Base-by-base conservation (phyloP, 371 early-diverging fungal species). In the Lichtheimia ornata region DNA sequence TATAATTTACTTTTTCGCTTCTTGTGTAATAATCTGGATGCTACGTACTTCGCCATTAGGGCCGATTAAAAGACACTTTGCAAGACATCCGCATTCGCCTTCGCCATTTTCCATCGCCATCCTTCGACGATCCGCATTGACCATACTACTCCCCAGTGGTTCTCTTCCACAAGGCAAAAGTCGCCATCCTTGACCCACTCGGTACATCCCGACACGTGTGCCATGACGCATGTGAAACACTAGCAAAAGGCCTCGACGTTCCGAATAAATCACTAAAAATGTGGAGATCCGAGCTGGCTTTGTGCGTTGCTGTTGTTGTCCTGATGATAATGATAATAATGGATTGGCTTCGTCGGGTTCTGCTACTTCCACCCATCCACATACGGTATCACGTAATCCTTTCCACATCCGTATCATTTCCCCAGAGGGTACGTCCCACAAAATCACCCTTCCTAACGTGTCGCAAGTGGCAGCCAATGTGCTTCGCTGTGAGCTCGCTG, bases 391-490 rank as follows among this genome's bases (percentile, higher is more conserved):
- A 13, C 88, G 79, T 6, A 86, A 71, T 6, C 88, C 88, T 63
- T 88, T 88, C 85, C 85, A 87, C 80, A 88, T 83, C 5, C 88
- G 79, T 14, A 86, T 71, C 65, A 87, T 82, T 50, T 85, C 82
- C 0, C 84, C 83, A 40, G 78, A 74, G 15, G 72, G 69, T 12
- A 86, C 51, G 63, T 87, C 87, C 65, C 86, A 79, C 35, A 88
- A 53, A 11, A 84, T 81, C 1, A 88, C 87, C n/a, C 88, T 80
- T 1, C 88, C 88, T 3, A 86, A 62, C 1, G 73, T 74, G 62
- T 88, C 88, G 1, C 83, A 80, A 40, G 86, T 82, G 1, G 81
- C 88, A 0, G 86, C 88, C 13, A 88, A 56, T 30, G 79, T 62
- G 43, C 80, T 76, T 6, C 68, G 71, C 12, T 80, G 74, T 0